Evolutionary conservation across 441 rosid species (phyloP).

Genomic region (Biscutella laevigata): DNA sequence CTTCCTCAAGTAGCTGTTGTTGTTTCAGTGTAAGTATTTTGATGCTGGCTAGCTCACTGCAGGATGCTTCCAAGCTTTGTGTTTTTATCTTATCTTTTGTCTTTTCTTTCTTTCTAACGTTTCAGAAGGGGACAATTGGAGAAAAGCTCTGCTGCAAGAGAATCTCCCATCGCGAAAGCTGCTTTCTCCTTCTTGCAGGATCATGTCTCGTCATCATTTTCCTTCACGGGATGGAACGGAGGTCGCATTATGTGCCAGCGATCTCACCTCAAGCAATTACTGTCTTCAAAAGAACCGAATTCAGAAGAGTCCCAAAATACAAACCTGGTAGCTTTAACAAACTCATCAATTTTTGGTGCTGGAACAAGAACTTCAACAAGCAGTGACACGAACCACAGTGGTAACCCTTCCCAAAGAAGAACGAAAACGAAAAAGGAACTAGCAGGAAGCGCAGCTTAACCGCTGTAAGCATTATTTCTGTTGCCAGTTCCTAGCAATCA

Average conservation of each 20-base stretch:
- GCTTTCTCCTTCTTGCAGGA: slow-evolving; percentile 60
- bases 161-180: slow-evolving; percentile 54
- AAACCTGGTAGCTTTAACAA: slow-evolving; percentile 38
- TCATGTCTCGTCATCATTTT: slow-evolving; percentile 54
- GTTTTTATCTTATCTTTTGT: background rate
- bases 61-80: background rate
- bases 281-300: slow-evolving; percentile 36
- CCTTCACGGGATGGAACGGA: slow-evolving; percentile 69
- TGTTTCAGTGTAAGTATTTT: slow-evolving; percentile 68
- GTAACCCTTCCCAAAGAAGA: slow-evolving; percentile 28
- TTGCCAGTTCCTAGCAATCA: slow-evolving; percentile 6
- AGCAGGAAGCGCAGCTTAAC: slow-evolving; percentile 41
- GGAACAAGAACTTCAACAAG: slow-evolving; percentile 31
- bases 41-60: slow-evolving; percentile 3
- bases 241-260: slow-evolving; percentile 83
- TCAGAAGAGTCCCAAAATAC: slow-evolving; percentile 38
- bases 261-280: slow-evolving; percentile 63
- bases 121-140: slow-evolving; percentile 69
- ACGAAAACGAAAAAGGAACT: slow-evolving; percentile 41
- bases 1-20: slow-evolving; percentile 80
- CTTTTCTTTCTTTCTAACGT: background rate
- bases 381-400: slow-evolving; percentile 22
- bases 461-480: background rate
- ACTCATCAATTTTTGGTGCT: slow-evolving; percentile 39
- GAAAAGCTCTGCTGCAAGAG: slow-evolving; percentile 48